Base-by-base conservation (phyloP, 2,329 filamentous ascomycete genomes). In the Cordyceps militaris region DNA sequence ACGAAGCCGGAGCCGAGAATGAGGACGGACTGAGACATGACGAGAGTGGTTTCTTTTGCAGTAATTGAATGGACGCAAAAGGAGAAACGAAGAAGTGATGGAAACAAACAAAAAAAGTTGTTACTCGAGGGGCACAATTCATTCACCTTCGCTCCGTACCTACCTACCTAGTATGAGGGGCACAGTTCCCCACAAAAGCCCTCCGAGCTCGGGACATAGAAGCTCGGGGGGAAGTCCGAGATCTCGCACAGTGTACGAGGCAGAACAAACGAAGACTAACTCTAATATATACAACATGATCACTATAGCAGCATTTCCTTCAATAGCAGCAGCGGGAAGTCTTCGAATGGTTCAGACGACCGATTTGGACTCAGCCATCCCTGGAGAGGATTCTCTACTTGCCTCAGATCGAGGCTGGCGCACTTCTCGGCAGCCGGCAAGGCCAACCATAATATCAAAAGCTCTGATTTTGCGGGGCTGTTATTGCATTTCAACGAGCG, bases 1-100 rank as follows among this genome's bases (percentile, higher is more conserved):
- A 58, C 56, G 49, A 58, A 58, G 50, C 56, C 56, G 43, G 56
- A 52, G 49, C 56, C 56, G 49, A 58, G 56, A 14, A 58, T 58
- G 19, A 58, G 49, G 16, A 58, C 56, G 4, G 55, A 50, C 28
- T 51, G 55, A 44, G 55, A 30, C 55, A 57, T 57, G 46, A 28
- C 44, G 55, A n/a, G 13, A 48, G 16, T 24, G 14, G 3, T 43
- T 28, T 19, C 11, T 24, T 30, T 30, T 19, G 30, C 23, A 38
- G 28, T 14, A 44, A 54, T 53, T 46, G 23, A 36, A 54, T 46
- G 7, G 28, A 54, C 36, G 40, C 51, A 36, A 46, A 54, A 19
- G 28, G 21, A 48, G 46, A 44, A 19, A 19, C 13, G 36, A n/a
- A 34, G 3, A 28, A 38, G 23, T 28, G 23, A 40, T 10, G 38